A percentile compares a stretch with the other conserved stretches of the same genome.
phyloP scores from a whole-genome alignment of 2,329 filamentous ascomycete species.

The Monosporascus sp. region DNA sequence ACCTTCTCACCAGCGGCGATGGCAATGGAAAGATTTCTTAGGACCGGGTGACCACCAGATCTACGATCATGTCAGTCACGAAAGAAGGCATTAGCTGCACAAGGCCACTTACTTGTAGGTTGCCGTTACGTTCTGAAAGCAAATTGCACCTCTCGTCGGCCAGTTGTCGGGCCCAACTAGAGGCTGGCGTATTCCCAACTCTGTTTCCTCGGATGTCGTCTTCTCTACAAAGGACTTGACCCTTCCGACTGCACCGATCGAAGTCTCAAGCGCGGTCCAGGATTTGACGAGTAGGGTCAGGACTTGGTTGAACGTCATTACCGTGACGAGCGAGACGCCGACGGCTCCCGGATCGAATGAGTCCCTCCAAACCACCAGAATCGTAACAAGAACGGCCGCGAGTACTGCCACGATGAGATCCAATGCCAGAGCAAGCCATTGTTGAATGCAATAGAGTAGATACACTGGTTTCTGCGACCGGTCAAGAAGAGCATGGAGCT shows the following conservation, averaged over 20 bases:
- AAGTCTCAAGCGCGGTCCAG: conserved; percentile 22
- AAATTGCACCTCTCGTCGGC: conserved; percentile 20
- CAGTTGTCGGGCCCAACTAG: conserved; percentile 11
- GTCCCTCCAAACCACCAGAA: conserved; percentile 10
- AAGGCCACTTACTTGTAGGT: conserved; percentile 17
- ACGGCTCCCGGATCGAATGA: conserved; percentile 3
- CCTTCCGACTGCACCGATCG: conserved; percentile 17
- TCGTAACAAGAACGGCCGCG: conserved; percentile 18
- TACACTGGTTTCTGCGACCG: conserved; percentile 5
- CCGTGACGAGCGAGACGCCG: conserved; percentile 16
- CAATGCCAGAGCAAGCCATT: conserved; percentile 10
- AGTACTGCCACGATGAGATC: conserved; percentile 10
- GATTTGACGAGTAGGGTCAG: conserved; percentile 15
- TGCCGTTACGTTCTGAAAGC: conserved; percentile 21
- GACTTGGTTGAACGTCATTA: conserved; percentile 13
- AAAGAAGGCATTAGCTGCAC: too few species aligned
- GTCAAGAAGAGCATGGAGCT: conserved; percentile 4
- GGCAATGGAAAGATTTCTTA: conserved; percentile 1
- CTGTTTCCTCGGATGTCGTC: conserved; percentile 1
- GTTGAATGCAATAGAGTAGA: conserved; percentile 9
- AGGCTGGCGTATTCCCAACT: neutral
- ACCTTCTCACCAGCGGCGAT: conserved; percentile 8
- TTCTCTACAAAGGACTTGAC: conserved; percentile 2
- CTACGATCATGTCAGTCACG: too few species aligned
- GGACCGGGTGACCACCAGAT: conserved; percentile 1